A percentile compares a stretch with the other conserved stretches of the same genome.
Evolutionary conservation across 805 yeast species (phyloP).

Genomic region (Kodamaea restingae): DNA sequence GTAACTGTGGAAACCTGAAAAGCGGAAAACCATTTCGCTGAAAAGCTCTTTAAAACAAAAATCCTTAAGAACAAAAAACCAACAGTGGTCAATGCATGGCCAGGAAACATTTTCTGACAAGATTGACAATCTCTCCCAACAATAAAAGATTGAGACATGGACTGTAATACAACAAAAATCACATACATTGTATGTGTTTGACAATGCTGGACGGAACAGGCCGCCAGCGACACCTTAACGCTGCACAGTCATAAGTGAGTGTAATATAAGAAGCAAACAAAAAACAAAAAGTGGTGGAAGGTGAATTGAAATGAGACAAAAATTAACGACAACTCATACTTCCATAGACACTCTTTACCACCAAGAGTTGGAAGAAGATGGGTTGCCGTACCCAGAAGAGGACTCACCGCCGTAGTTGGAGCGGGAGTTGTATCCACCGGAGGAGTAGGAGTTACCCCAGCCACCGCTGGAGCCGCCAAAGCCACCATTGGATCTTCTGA

Average conservation of each 20-base stretch:
- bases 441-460: conserved; percentile 20
- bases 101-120: conserved; percentile 19
- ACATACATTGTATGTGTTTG: background rate
- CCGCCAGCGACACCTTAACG: conserved; percentile 12
- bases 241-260: conserved; percentile 5
- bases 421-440: conserved; percentile 12
- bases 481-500: conserved; percentile 42
- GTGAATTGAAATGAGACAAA: conserved; percentile 13
- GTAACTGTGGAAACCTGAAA: conserved; percentile 9
- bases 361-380: conserved; percentile 35
- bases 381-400: conserved; percentile 33
- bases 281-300: conserved; percentile 10
- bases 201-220: conserved; percentile 8
- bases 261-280: conserved; percentile 12
- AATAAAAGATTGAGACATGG: conserved; percentile 23
- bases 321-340: conserved; percentile 6
- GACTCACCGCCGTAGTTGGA: conserved; percentile 17
- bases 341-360: conserved; percentile 26
- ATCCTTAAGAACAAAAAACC: conserved; percentile 13
- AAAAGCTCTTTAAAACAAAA: conserved; percentile 11
- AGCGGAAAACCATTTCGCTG: conserved; percentile 5
- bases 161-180: conserved; percentile 13
- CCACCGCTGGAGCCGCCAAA: conserved; percentile 18
- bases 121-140: conserved; percentile 2
- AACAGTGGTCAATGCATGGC: conserved; percentile 24